These are phyloP conservation scores for Agrocybe pediades DNA, from an alignment of 768 basidiomycete genomes.

Conservation along the genomic window DNA sequence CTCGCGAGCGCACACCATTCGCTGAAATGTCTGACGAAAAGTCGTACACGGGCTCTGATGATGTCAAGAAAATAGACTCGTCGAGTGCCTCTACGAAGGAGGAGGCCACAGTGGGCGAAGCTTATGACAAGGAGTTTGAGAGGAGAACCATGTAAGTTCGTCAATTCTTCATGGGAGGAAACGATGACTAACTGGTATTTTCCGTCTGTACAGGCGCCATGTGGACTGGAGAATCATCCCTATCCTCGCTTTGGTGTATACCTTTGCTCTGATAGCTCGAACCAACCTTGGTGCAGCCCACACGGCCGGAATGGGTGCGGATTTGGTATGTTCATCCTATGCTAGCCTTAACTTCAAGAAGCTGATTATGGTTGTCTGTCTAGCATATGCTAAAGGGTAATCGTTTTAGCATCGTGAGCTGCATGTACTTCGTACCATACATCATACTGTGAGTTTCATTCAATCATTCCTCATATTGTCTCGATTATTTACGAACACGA, in stretches of 20 bases:
- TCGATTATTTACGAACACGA: not conserved
- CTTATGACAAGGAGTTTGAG: constrained; percentile 32
- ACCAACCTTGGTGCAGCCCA: constrained; percentile 44
- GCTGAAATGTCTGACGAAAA: constrained; percentile 13
- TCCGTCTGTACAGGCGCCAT: constrained; percentile 30
- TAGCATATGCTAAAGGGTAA: constrained; percentile 34
- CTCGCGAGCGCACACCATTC: not conserved
- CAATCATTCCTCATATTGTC: not conserved
- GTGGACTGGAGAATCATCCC: constrained; percentile 46
- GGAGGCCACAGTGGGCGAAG: constrained; percentile 8
- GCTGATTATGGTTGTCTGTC: not conserved
- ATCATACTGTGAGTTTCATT: constrained; percentile 36
- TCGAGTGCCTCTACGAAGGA: constrained; percentile 20
- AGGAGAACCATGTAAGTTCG: constrained; percentile 35
- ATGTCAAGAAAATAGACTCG: constrained; percentile 18
- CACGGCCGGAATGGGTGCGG: constrained; percentile 45
- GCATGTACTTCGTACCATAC: constrained; percentile 47
- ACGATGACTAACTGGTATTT: not conserved
- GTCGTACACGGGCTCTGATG: constrained; percentile 17
- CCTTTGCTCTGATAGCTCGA: constrained; percentile 46
- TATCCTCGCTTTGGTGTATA: constrained; percentile 39
- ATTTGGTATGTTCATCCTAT: constrained; percentile 24
- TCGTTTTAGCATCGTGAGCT: constrained; percentile 43
- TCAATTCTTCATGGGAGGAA: not conserved
- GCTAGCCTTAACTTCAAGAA: not conserved